These are phyloP conservation scores for Leccinum angustisporum DNA, from an alignment of 1,284 basidiomycete genomes.

Conservation along the genomic window DNA sequence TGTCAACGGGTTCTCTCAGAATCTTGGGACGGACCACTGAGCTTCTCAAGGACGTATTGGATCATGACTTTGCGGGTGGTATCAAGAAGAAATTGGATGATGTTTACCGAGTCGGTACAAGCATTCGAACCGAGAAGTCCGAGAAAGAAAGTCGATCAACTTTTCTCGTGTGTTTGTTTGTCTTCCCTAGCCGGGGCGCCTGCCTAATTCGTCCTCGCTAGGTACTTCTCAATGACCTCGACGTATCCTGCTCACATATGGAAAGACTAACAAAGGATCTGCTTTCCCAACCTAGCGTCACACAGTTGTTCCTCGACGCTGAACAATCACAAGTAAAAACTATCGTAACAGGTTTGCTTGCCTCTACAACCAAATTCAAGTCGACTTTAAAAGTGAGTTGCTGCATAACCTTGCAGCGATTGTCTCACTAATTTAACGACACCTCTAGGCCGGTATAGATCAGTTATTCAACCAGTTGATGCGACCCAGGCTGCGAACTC, in stretches of 20 bases:
- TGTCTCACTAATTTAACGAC: conserved; percentile 4
- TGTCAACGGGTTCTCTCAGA: conserved; percentile 69
- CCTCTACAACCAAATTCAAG: conserved; percentile 63
- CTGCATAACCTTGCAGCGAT: neutral
- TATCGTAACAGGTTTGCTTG: conserved; percentile 50
- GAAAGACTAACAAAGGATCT: conserved; percentile 79
- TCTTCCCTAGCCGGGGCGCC: neutral
- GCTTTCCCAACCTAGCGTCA: conserved; percentile 52
- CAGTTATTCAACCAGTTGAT: conserved; percentile 93
- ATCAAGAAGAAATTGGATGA: conserved; percentile 84
- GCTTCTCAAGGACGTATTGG: conserved; percentile 71
- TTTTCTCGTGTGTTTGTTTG: conserved; percentile 68
- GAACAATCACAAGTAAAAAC: conserved; percentile 54
- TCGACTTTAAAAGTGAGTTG: conserved; percentile 63
- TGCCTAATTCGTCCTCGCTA: conserved; percentile 34
- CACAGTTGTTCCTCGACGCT: conserved; percentile 66
- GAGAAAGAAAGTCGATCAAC: conserved; percentile 77
- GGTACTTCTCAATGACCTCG: conserved; percentile 88
- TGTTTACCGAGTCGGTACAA: conserved; percentile 66
- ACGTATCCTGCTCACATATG: conserved; percentile 83
- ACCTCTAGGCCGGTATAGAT: conserved; percentile 76
- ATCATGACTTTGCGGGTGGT: conserved; percentile 76
- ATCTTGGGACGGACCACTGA: conserved; percentile 61
- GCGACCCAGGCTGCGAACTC: conserved; percentile 78
- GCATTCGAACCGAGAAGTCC: conserved; percentile 61